These are phyloP conservation scores for Didymellaceae sp. DNA, from an alignment of 2,329 filamentous ascomycete genomes.

Conservation along the genomic window DNA sequence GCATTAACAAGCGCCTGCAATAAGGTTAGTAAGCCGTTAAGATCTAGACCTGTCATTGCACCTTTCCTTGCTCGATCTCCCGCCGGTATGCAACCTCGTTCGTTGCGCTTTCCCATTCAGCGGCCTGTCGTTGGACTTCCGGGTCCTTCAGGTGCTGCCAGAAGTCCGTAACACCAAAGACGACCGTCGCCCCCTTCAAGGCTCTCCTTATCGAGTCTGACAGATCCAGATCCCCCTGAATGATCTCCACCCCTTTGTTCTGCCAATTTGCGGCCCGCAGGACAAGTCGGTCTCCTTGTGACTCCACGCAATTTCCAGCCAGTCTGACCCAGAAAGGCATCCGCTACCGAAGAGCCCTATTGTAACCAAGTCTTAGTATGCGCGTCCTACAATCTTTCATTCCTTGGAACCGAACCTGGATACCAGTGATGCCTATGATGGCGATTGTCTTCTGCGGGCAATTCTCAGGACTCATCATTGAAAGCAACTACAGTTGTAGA, in stretches of 20 bases:
- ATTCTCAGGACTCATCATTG: neutral
- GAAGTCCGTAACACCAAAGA: slow-evolving; percentile 53
- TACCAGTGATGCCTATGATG: slow-evolving; percentile 1
- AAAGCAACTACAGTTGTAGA: neutral
- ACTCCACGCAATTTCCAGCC: neutral
- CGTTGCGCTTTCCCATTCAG: slow-evolving; percentile 12
- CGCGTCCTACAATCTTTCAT: too few species aligned
- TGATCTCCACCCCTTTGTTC: neutral
- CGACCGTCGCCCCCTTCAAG: slow-evolving; percentile 26
- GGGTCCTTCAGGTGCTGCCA: slow-evolving; percentile 37
- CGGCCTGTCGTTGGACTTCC: slow-evolving; percentile 22
- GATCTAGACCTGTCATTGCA: slow-evolving; percentile 11
- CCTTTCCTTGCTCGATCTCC: slow-evolving; percentile 48
- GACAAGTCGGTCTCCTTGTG: neutral
- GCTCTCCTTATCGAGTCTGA: slow-evolving; percentile 14
- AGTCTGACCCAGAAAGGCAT: neutral
- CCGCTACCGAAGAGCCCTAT: slow-evolving; percentile 1
- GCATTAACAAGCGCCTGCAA: slow-evolving; percentile 40
- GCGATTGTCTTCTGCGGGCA: neutral
- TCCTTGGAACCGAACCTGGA: neutral
- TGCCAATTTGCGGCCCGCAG: neutral
- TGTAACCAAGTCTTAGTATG: neutral
- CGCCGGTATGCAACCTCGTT: slow-evolving; percentile 44
- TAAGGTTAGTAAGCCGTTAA: slow-evolving; percentile 25
- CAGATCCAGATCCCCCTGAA: neutral